Evolutionary conservation across 768 basidiomycete species (phyloP).

Genomic region (Russula olivacea): DNA sequence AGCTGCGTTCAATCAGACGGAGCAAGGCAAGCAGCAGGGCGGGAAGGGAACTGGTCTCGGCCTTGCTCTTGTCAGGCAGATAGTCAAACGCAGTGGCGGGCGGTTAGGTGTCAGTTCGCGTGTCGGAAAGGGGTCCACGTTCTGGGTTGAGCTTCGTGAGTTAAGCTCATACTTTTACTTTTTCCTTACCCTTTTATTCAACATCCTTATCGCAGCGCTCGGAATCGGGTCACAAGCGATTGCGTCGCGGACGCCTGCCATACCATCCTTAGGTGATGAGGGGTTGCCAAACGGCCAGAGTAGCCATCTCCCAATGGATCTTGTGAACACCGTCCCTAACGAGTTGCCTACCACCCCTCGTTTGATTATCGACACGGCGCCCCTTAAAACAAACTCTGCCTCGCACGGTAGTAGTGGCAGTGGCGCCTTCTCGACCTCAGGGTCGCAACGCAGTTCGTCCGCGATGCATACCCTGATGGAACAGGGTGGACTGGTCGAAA

Average conservation of each 20-base stretch:
- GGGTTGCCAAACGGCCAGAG: not conserved
- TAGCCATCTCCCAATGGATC: not conserved
- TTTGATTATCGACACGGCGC: not conserved
- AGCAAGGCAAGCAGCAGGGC: constrained; percentile 62
- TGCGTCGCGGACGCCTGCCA: constrained; percentile 29
- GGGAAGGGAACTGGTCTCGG: constrained; percentile 53
- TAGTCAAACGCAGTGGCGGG: constrained; percentile 46
- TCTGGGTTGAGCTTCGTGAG: constrained; percentile 78
- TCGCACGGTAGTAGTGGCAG: not conserved
- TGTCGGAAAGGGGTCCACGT: constrained; percentile 68
- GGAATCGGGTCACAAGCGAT: constrained; percentile 58
- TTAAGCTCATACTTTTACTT: constrained; percentile 16
- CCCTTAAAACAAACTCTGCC: not conserved
- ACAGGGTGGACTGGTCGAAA: constrained; percentile 54
- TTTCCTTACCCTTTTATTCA: not conserved
- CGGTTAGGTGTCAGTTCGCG: constrained; percentile 39
- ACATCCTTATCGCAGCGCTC: constrained; percentile 38
- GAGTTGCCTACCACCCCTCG: not conserved
- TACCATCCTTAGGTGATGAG: constrained; percentile 15
- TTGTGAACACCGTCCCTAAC: constrained; percentile 10
- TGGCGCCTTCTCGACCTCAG: not conserved
- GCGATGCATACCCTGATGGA: constrained; percentile 67
- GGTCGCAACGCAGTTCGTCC: constrained; percentile 28
- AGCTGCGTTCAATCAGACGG: constrained; percentile 77
- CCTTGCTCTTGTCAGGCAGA: constrained; percentile 47